Conservation (phyloP, 2,329 filamentous ascomycete species). For the Fusarium tupiense region DNA sequence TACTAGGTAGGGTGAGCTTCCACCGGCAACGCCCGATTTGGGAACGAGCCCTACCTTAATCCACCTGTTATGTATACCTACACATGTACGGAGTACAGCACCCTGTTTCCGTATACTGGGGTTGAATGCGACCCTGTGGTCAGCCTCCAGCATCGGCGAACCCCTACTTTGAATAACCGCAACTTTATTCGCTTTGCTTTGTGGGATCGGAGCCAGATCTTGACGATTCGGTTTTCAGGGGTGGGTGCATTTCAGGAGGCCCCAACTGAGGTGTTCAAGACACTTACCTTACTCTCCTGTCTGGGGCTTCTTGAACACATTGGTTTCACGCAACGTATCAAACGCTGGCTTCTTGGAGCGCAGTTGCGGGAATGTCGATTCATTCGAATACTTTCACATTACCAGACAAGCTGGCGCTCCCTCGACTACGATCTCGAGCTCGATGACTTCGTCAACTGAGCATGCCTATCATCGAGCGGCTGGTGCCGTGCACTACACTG, state of each 20-base stretch:
- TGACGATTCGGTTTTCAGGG: background rate
- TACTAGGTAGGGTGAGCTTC: background rate
- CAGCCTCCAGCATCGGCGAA: slow-evolving; percentile 19
- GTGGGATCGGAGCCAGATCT: slow-evolving; percentile 12
- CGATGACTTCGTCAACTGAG: background rate
- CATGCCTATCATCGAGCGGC: background rate
- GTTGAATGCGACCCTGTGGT: slow-evolving; percentile 23
- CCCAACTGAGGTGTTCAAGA: background rate
- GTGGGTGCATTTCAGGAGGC: background rate
- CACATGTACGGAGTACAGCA: background rate
- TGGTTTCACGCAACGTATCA: background rate
- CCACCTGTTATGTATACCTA: background rate
- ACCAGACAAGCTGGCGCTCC: background rate
- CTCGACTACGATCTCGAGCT: background rate
- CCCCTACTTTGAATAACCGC: slow-evolving; percentile 19
- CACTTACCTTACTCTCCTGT: background rate
- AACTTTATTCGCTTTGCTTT: slow-evolving; percentile 22
- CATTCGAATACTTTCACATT: background rate
- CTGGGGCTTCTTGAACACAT: background rate
- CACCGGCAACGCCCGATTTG: slow-evolving; percentile 16
- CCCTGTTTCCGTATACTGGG: slow-evolving; percentile 17
- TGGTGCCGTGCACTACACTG: background rate
- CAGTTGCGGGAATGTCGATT: background rate
- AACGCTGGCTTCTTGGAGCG: background rate
- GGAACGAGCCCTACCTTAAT: slow-evolving; percentile 30